These are phyloP conservation scores for Cyclocybe cylindracea DNA, from an alignment of 768 basidiomycete species.

Conservation along the genomic window DNA sequence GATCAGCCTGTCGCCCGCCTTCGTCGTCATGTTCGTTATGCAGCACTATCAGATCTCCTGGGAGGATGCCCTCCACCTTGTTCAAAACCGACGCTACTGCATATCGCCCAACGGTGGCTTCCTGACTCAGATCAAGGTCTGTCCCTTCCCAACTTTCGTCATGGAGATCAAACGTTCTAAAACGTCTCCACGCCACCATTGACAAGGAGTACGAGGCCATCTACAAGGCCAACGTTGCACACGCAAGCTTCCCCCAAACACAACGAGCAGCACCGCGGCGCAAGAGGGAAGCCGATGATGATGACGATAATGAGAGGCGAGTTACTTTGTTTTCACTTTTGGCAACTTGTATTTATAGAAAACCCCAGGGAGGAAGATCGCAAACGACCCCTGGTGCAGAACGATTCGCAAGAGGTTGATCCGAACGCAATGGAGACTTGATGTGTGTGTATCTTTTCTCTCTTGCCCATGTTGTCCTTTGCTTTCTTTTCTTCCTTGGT, in stretches of 20 bases:
- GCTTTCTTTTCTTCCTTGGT: background rate
- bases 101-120: constrained; percentile 93
- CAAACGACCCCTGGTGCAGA: constrained; percentile 45
- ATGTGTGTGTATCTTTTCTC: constrained; percentile 12
- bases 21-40: constrained; percentile 95
- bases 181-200: background rate
- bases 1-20: constrained; percentile 84
- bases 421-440: constrained; percentile 54
- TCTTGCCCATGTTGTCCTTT: constrained; percentile 4
- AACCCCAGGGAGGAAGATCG: constrained; percentile 42
- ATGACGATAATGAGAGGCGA: constrained; percentile 49
- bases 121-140: constrained; percentile 87
- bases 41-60: constrained; percentile 77
- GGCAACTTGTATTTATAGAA: constrained; percentile 2
- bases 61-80: constrained; percentile 87
- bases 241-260: constrained; percentile 56
- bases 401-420: constrained; percentile 34
- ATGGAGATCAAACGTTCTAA: background rate
- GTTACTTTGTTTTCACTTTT: constrained; percentile 1
- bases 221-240: constrained; percentile 75
- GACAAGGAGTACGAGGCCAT: constrained; percentile 90
- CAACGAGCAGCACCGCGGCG: constrained; percentile 52
- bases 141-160: constrained; percentile 7
- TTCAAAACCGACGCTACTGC: constrained; percentile 90
- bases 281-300: constrained; percentile 77